Base-by-base conservation (phyloP, 257 asterid genomes). In the Prunella vulgaris region DNA sequence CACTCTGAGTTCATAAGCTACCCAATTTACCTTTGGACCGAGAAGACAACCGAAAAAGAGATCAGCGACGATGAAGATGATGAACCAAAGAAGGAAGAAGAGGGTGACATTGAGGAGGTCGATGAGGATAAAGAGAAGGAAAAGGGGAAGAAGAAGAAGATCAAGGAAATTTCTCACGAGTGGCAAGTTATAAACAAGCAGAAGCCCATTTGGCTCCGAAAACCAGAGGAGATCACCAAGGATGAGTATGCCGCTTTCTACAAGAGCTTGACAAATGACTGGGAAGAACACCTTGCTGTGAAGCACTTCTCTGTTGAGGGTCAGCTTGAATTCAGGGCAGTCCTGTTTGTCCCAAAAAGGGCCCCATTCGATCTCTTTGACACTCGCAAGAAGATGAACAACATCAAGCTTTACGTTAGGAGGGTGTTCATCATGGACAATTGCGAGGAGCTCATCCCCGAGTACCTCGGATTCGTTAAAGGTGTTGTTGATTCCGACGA, bases 211-310 rank as follows among this genome's bases (percentile, higher is more conserved):
- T 90, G 96, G 95, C 83, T 90, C 67, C 87, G 95, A 13, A 90
- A 90, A 52, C 90, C 96, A 0, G 96, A 90, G 58, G 96, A 90
- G 28, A 87, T 90, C n/a, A 79, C 95, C 1, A 87, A 87, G 76
- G 95, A 88, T 0, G 96, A 90, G 14, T 90, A 90, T 4, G 95
- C 93, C 15, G 65, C 97, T 0, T 90, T 90, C 82, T 90, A 90
- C 81, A 87, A 87, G 85, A 90, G 95, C 81, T 32, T 90, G 63
- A 90, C 96, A 0, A 87, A 90, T 32, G 96, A 90, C 30, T 90
- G 96, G 96, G 95, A 90, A 66, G 96, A 90, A 0, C 95, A 90
- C 51, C 95, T 90, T 18, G 95, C 95, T 3, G 97, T 90, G 30
- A 86, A 90, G 63, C 95, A 90, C 60, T 90, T 90, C 74, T 87